A percentile compares a stretch with the other conserved stretches of the same genome.
These are phyloP conservation scores for Capronia epimyces DNA, from an alignment of 2,329 filamentous ascomycete species.

Conservation along the genomic window DNA sequence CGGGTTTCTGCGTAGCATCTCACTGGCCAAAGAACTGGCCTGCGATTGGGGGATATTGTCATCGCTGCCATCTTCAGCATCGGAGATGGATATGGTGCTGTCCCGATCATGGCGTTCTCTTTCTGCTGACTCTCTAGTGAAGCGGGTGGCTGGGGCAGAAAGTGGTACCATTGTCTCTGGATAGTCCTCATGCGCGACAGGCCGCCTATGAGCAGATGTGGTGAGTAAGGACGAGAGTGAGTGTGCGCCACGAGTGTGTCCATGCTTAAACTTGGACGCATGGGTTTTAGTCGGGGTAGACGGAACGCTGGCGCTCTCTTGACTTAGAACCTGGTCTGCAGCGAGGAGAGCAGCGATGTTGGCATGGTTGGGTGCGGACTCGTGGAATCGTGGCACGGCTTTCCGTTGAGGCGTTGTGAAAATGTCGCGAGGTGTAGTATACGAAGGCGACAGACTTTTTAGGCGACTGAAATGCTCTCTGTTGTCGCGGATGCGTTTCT, in stretches of 20 bases:
- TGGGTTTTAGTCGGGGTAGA: slow-evolving; percentile 59
- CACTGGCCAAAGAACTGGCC: slow-evolving; percentile 70
- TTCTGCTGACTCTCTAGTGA: slow-evolving; percentile 33
- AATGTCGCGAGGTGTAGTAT: slow-evolving; percentile 55
- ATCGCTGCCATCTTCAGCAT: slow-evolving; percentile 52
- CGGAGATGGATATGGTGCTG: slow-evolving; percentile 72
- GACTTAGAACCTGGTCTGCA: slow-evolving; percentile 68
- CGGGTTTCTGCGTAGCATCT: slow-evolving; percentile 61
- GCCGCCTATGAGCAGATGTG: slow-evolving; percentile 59
- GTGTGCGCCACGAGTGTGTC: slow-evolving; percentile 70
- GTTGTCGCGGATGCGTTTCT: slow-evolving; percentile 82
- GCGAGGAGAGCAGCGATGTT: slow-evolving; percentile 70
- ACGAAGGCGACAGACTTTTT: slow-evolving; percentile 44
- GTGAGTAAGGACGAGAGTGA: slow-evolving; percentile 79
- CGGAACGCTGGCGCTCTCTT: slow-evolving; percentile 68
- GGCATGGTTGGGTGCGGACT: slow-evolving; percentile 37
- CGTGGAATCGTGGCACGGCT: slow-evolving; percentile 38
- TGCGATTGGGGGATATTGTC: slow-evolving; percentile 67
- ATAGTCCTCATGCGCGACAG: slow-evolving; percentile 42
- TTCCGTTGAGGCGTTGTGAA: slow-evolving; percentile 43
- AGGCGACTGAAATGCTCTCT: slow-evolving; percentile 77
- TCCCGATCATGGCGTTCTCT: slow-evolving; percentile 64
- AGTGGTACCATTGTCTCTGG: slow-evolving; percentile 27
- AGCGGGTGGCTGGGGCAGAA: slow-evolving; percentile 30
- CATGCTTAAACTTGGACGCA: slow-evolving; percentile 48